phyloP scores from a whole-genome alignment of 2,329 filamentous ascomycete genomes.

The Pseudogymnoascus sp. region DNA sequence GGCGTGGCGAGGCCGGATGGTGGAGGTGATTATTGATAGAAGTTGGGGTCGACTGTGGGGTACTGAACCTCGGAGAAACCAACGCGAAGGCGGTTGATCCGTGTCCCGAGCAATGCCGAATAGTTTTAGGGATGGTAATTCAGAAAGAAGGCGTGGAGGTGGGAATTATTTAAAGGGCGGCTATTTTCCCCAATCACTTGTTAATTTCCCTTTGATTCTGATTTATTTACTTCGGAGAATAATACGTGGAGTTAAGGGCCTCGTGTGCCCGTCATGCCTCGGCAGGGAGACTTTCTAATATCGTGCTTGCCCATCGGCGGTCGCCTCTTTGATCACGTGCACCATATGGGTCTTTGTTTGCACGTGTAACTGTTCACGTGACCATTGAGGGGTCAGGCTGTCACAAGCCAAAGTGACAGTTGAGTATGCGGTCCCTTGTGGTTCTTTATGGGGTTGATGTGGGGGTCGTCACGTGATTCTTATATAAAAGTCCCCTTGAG shows the following conservation, averaged over 20 bases:
- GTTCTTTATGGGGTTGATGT: background rate
- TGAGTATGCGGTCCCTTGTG: background rate
- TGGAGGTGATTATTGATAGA: background rate
- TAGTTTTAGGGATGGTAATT: background rate
- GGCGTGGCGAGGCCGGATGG: background rate
- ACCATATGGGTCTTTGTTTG: background rate
- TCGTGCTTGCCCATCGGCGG: background rate
- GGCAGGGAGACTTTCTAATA: background rate
- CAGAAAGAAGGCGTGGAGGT: background rate
- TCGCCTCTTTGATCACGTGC: constrained; percentile 2
- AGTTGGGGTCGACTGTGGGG: constrained; percentile 8
- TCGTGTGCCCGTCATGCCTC: background rate
- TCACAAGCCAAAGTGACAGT: constrained; percentile 1
- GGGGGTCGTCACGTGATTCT: background rate
- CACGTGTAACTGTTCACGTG: background rate
- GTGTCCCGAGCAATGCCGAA: constrained; percentile 6
- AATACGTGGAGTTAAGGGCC: background rate
- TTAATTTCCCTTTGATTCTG: background rate
- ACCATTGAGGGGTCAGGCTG: background rate
- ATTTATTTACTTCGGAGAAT: background rate
- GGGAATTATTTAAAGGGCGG: background rate
- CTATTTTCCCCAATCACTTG: background rate
- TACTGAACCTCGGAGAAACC: constrained; percentile 11
- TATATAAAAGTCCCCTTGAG: background rate
- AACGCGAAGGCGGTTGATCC: constrained; percentile 9